These are phyloP conservation scores for Calocybe cyanea DNA, from an alignment of 768 basidiomycete genomes.

Conservation along the genomic window DNA sequence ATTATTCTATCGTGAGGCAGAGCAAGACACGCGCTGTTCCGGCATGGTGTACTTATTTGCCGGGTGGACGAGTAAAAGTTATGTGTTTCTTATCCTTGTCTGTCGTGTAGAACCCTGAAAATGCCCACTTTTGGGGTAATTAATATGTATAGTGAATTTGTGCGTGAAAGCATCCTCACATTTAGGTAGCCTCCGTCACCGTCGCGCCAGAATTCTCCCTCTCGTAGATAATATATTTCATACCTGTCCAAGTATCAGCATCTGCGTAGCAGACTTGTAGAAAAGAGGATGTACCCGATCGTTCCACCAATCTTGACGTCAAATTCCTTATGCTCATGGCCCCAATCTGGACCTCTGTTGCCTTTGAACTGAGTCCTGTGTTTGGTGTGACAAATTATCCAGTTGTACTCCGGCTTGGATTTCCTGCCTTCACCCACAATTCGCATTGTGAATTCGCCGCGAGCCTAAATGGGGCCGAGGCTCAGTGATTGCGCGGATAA, in stretches of 20 bases:
- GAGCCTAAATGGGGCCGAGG: no score
- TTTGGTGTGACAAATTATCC: constrained; percentile 18
- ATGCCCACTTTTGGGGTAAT: constrained; percentile 9
- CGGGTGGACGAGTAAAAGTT: neutral
- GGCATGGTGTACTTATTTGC: constrained; percentile 3
- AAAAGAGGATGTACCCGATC: constrained; percentile 8
- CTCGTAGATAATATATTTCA: constrained; percentile 11
- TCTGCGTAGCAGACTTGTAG: neutral
- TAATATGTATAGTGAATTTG: neutral
- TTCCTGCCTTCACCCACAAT: constrained; percentile 9
- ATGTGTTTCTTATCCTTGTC: constrained; percentile 8
- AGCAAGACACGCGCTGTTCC: no score
- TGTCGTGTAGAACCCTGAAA: constrained; percentile 3
- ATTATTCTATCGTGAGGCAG: neutral
- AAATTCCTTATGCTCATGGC: constrained; percentile 22
- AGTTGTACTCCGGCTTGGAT: constrained; percentile 13
- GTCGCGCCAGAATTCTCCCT: constrained; percentile 13
- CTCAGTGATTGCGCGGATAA: no score
- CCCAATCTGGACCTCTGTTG: constrained; percentile 20
- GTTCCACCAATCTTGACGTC: constrained; percentile 15
- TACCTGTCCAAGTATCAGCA: constrained; percentile 1
- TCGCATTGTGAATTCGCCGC: constrained; percentile 5
- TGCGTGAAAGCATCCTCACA: constrained; percentile 1
- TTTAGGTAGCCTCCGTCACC: constrained; percentile 13
- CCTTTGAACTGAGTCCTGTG: constrained; percentile 19